These are phyloP conservation scores for Pterulicium gracile DNA, from an alignment of 1,284 basidiomycete genomes.

Conservation along the genomic window DNA sequence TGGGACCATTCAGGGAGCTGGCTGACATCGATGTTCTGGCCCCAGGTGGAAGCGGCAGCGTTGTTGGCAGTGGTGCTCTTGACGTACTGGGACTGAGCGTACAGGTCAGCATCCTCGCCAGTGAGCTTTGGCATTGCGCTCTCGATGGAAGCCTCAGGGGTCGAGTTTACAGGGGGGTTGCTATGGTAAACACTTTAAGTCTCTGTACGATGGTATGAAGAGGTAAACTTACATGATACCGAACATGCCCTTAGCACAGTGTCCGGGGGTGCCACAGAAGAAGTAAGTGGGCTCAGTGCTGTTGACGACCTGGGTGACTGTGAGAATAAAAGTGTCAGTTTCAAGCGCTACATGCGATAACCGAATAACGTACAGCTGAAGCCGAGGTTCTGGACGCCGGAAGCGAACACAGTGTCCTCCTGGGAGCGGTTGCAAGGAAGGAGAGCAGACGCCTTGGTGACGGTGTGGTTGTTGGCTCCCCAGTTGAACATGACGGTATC, in stretches of 20 bases:
- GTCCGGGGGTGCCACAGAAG: constrained; percentile 57
- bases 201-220: constrained; percentile 32
- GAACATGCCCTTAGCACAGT: constrained; percentile 75
- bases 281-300: constrained; percentile 59
- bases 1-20: constrained; percentile 45
- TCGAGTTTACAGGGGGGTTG: constrained; percentile 3
- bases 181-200: constrained; percentile 29
- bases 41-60: constrained; percentile 45
- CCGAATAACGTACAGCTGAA: constrained; percentile 40
- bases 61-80: constrained; percentile 36
- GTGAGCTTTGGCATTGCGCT: constrained; percentile 1
- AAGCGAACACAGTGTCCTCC: constrained; percentile 42
- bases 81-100: constrained; percentile 43
- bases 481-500: constrained; percentile 68
- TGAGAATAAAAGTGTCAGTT: constrained; percentile 6
- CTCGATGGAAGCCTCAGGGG: constrained; percentile 15
- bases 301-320: constrained; percentile 60
- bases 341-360: neutral
- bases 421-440: constrained; percentile 59
- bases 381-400: constrained; percentile 49
- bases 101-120: constrained; percentile 35
- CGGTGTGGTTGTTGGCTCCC: constrained; percentile 66
- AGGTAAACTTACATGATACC: constrained; percentile 48
- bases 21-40: constrained; percentile 45
- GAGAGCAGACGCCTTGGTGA: constrained; percentile 60